Evolutionary conservation across 305 asterid species (phyloP), one percentile per base, ranked within the genome.

Genomic region (Rubia balearica): DNA sequence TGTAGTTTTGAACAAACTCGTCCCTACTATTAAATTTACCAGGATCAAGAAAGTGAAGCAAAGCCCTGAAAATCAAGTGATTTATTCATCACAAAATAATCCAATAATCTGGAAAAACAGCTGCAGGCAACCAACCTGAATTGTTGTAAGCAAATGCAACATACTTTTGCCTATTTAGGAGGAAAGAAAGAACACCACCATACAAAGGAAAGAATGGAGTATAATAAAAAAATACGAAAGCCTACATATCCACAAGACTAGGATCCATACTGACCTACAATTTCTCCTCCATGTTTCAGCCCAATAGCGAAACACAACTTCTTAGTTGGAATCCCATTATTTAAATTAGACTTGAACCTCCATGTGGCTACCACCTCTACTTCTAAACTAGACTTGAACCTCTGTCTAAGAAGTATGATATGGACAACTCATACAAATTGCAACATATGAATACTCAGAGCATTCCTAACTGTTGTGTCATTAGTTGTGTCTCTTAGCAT

Each of bases 1-100:
- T 92, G 89, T 95, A 95, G 82, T 84, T 92, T 68, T 89, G 96
- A 74, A 95, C 97, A 80, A 95, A 95, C 59, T 87, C 96, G 42
- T 95, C 99, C 88, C 88, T 95, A 73, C 87, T 87, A 87, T 81
- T 87, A 74, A 95, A 95, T 85, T 95, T 95, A 67, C 83, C 88
- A 65, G 92, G 86, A 83, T 95, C 99, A 78, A 95, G 99, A 84
- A 95, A 95, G 88, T 95, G 99, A 81, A 95, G 99, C 83, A 95
- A 78, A n/a, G 99, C 99, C 99, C 99, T 95, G 85, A 36, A 63
- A 33, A 33, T 5, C 3, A 10, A 49, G 9, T n/a, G 4, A 33
- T 11, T 5, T 8, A 68, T 49, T 36, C 17, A 69, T 38, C 49
- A n/a, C 27, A 24, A 53, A 36, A 69, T 17, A 51, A 53, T 68